These are phyloP conservation scores for Xerocomellus amylosporus DNA, from an alignment of 768 basidiomycete species.

Conservation along the genomic window DNA sequence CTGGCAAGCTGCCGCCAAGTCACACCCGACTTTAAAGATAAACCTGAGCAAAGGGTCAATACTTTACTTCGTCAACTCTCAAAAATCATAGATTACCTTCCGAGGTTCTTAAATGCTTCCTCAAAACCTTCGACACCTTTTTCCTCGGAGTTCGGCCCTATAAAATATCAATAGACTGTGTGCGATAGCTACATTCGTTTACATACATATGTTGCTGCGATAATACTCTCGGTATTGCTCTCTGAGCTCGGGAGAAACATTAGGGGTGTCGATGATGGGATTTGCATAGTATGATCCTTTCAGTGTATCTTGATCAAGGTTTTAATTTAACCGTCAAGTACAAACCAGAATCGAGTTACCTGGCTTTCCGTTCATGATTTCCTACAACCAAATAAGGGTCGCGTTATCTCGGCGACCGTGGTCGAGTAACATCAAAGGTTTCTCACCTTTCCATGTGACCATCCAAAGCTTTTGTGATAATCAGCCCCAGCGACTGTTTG, in stretches of 20 bases:
- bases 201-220: slow-evolving; percentile 80
- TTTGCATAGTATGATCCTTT: slow-evolving; percentile 95
- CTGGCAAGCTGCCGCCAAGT: slow-evolving; percentile 86
- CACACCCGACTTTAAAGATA: slow-evolving; percentile 77
- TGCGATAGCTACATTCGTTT: neutral
- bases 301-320: slow-evolving; percentile 55
- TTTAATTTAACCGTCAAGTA: slow-evolving; percentile 1
- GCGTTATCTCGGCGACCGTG: neutral
- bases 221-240: slow-evolving; percentile 79
- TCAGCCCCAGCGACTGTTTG: neutral
- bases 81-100: slow-evolving; percentile 42
- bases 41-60: slow-evolving; percentile 44
- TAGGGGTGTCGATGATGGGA: slow-evolving; percentile 63
- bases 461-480: slow-evolving; percentile 71
- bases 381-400: slow-evolving; percentile 39
- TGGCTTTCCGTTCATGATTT: slow-evolving; percentile 94
- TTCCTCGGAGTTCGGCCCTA: slow-evolving; percentile 66
- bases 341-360: slow-evolving; percentile 38
- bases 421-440: neutral
- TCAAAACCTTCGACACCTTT: slow-evolving; percentile 73
- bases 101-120: slow-evolving; percentile 83
- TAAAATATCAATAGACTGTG: neutral
- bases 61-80: neutral
- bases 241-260: slow-evolving; percentile 55
- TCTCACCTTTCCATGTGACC: slow-evolving; percentile 90